Conservation (phyloP, 176 grass and related monocot genomes). For the Echinochloa phyllopogon region DNA sequence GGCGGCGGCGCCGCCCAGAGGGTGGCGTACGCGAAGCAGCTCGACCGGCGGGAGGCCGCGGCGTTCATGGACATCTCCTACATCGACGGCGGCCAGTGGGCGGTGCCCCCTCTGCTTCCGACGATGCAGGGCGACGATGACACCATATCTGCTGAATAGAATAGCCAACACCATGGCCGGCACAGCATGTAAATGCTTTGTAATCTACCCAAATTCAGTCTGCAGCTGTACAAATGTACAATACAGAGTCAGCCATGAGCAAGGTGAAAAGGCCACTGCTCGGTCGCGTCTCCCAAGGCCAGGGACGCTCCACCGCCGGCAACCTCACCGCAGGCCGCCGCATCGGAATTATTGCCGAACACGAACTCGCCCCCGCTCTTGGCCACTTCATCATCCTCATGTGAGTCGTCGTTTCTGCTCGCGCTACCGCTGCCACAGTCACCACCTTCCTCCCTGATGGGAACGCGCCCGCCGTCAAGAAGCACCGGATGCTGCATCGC, state of each 20-base stretch:
- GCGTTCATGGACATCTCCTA: conserved; percentile 79
- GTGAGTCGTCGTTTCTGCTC: background rate
- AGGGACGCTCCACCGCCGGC: background rate
- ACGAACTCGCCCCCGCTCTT: background rate
- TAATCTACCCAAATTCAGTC: background rate
- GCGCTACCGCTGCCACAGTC: background rate
- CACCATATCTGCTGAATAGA: background rate
- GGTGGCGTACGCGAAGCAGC: conserved; percentile 59
- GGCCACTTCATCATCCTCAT: background rate
- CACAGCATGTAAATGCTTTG: background rate
- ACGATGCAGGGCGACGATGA: background rate
- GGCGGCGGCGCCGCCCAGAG: conserved; percentile 27
- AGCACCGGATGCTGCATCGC: conserved; percentile 39
- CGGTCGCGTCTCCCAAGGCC: background rate
- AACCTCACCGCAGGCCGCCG: background rate
- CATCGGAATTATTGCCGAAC: conserved; percentile 8
- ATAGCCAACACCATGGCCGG: background rate
- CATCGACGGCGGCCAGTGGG: conserved; percentile 68
- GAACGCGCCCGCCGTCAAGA: conserved; percentile 49
- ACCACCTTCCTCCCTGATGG: background rate
- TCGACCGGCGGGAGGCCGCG: conserved; percentile 58
- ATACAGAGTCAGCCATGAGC: background rate
- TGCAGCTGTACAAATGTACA: background rate
- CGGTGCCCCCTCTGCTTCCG: conserved; percentile 39
- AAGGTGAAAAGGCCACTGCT: conserved; percentile 16